A percentile compares a stretch with the other conserved stretches of the same genome.
Evolutionary conservation across 2,329 filamentous ascomycete species (phyloP).

Genomic region (Coleophoma eucalyptorum): DNA sequence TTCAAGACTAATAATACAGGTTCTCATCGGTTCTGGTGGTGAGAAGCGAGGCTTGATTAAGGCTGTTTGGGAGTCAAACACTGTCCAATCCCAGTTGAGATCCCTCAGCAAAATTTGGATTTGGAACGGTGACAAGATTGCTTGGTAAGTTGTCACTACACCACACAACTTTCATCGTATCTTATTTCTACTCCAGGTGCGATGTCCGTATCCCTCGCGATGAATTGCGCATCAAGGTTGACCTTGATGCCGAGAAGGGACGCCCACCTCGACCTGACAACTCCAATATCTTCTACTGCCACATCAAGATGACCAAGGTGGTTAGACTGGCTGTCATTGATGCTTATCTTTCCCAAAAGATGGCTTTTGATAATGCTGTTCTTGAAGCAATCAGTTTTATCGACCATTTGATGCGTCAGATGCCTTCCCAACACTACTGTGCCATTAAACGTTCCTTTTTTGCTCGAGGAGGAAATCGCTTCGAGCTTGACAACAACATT

Average conservation of each 20-base stretch:
- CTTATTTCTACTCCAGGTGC: conserved; percentile 9
- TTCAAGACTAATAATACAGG: conserved; percentile 36
- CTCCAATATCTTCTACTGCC: conserved; percentile 51
- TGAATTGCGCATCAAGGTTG: conserved; percentile 56
- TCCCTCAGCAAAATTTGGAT: conserved; percentile 53
- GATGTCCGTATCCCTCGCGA: conserved; percentile 32
- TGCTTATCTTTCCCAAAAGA: conserved; percentile 59
- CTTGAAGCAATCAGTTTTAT: conserved; percentile 85
- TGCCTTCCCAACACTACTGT: conserved; percentile 63
- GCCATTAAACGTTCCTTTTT: conserved; percentile 85
- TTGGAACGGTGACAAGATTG: conserved; percentile 80
- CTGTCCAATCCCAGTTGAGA: conserved; percentile 51
- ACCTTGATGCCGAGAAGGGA: conserved; percentile 66
- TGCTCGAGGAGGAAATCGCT: conserved; percentile 21
- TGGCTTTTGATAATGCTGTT: conserved; percentile 60
- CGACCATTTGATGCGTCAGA: conserved; percentile 82
- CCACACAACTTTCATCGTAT: too few species aligned
- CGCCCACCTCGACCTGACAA: conserved; percentile 16
- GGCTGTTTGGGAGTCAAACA: conserved; percentile 70
- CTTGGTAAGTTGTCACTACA: conserved; percentile 57
- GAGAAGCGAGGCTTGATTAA: conserved; percentile 64
- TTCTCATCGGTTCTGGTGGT: conserved; percentile 59
- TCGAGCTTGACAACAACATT: conserved; percentile 59
- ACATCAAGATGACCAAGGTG: conserved; percentile 59
- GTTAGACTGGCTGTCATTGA: conserved; percentile 66